Evolutionary conservation across 176 grass and related monocot species (phyloP), one percentile per base, ranked within the genome.

Genomic region (Metroxylon sagu): DNA sequence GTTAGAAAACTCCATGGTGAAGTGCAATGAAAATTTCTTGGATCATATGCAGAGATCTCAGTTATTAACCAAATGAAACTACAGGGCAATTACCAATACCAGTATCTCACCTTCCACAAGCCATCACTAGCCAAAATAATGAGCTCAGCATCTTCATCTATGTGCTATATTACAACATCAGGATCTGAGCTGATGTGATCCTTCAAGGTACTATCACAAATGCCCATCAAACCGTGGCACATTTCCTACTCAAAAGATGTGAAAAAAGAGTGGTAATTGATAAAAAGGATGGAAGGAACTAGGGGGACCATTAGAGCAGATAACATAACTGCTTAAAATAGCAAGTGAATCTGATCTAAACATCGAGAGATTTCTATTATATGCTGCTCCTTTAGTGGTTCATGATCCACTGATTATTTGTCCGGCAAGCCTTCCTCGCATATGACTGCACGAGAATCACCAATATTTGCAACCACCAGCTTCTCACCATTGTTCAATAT

Each of bases 331-430:
- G n/a, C n/a, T n/a, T n/a, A n/a, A n/a, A n/a, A n/a, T n/a, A n/a
- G n/a, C n/a, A n/a, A n/a, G n/a, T n/a, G n/a, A n/a, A n/a, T n/a
- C n/a, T n/a, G n/a, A n/a, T n/a, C n/a, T n/a, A n/a, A n/a, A n/a
- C n/a, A n/a, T n/a, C 86, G 78, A 43, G 62, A 48, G 26, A 49
- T 65, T 76, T 90, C 82, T 29, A 90, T 59, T 19, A 51, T 57
- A 25, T 29, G 5, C 50, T 30, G 71, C 82, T 85, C 75, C 12
- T 62, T 73, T 17, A 85, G 52, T 26, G 82, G 86, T 49, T 82
- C 75, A 65, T 90, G 82, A 69, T 90, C 82, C 16, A 85, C 78
- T 25, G 86, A 85, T 14, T 85, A 53, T 73, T 82, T n/a, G 86
- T 67, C 78, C 23, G 12, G 67, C 82, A 18, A 4, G 54, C 75